phyloP scores from a whole-genome alignment of 75 land plant genomes.

The Gnetum montanum region DNA sequence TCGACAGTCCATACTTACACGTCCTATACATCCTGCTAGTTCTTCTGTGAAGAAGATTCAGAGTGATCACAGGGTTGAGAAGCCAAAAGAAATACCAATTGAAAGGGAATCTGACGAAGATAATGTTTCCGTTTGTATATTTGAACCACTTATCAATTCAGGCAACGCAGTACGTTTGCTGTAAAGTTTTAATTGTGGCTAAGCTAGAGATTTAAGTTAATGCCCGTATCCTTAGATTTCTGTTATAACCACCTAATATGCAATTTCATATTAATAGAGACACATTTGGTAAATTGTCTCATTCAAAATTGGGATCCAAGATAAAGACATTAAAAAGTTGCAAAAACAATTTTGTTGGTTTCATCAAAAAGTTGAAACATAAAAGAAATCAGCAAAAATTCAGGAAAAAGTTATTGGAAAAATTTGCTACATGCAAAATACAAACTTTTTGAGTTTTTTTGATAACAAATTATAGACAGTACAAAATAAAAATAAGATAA shows the following conservation, averaged over 20 bases:
- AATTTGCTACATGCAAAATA: too few relatives aligned
- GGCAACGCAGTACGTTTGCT: conserved; percentile 33
- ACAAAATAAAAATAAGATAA: too few relatives aligned
- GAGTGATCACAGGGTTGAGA: conserved; percentile 7
- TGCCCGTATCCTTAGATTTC: not conserved
- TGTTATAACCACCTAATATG: not conserved
- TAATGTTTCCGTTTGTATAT: conserved; percentile 43
- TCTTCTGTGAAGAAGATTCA: conserved; percentile 1
- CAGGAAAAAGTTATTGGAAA: too few relatives aligned
- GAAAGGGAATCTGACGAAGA: conserved; percentile 7
- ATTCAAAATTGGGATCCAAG: not conserved
- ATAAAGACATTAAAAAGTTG: not conserved
- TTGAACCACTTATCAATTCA: conserved; percentile 54
- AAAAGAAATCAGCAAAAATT: too few relatives aligned
- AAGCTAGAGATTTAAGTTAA: not conserved
- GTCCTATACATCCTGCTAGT: conserved; percentile 17
- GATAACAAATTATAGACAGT: too few relatives aligned
- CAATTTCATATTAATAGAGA: not conserved
- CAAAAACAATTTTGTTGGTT: too few relatives aligned
- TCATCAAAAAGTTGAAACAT: too few relatives aligned
- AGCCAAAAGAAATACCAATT: not conserved
- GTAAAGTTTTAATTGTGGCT: too few relatives aligned
- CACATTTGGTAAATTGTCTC: not conserved
- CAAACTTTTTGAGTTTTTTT: too few relatives aligned
- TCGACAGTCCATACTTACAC: conserved; percentile 50